Conservation (phyloP, 2,329 filamentous ascomycete species). For the Colletotrichum spinosum region DNA sequence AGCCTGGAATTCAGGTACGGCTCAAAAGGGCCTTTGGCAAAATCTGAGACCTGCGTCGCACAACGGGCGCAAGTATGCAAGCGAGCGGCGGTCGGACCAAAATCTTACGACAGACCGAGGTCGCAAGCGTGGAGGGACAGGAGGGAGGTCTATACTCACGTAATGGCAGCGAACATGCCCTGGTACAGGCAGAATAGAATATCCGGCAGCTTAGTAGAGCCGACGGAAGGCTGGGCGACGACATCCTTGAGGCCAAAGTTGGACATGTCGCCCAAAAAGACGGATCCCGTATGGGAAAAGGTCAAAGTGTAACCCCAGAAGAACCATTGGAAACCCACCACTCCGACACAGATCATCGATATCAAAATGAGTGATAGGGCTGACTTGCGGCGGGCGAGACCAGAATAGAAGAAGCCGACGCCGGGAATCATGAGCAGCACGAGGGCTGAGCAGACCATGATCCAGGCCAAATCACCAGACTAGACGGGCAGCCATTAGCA, state of each 20-base stretch:
- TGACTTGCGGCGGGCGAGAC: slow-evolving; percentile 88
- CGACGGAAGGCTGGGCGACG: slow-evolving; percentile 80
- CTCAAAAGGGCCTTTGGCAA: neutral
- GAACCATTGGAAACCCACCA: slow-evolving; percentile 93
- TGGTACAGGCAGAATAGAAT: slow-evolving; percentile 88
- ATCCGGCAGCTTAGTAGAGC: slow-evolving; percentile 78
- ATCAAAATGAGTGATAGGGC: slow-evolving; percentile 89
- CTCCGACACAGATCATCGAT: slow-evolving; percentile 81
- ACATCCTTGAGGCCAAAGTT: slow-evolving; percentile 87
- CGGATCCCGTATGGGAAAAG: slow-evolving; percentile 83
- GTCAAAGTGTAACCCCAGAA: slow-evolving; percentile 93
- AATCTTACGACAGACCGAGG: slow-evolving; percentile 2
- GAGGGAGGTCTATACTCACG: slow-evolving; percentile 66
- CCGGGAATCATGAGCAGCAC: slow-evolving; percentile 94
- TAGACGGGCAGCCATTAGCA: slow-evolving; percentile 47
- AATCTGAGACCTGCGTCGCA: slow-evolving; percentile 7
- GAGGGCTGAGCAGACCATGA: slow-evolving; percentile 80
- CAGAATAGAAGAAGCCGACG: slow-evolving; percentile 95
- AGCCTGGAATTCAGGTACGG: neutral
- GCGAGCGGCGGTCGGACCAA: slow-evolving; percentile 10
- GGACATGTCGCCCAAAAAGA: slow-evolving; percentile 81
- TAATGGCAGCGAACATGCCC: slow-evolving; percentile 91
- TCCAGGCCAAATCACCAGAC: slow-evolving; percentile 86
- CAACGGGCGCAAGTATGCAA: slow-evolving; percentile 8
- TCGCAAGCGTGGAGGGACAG: neutral